These are phyloP conservation scores for Aaosphaeria arxii DNA, from an alignment of 2,329 filamentous ascomycete species.

Conservation along the genomic window DNA sequence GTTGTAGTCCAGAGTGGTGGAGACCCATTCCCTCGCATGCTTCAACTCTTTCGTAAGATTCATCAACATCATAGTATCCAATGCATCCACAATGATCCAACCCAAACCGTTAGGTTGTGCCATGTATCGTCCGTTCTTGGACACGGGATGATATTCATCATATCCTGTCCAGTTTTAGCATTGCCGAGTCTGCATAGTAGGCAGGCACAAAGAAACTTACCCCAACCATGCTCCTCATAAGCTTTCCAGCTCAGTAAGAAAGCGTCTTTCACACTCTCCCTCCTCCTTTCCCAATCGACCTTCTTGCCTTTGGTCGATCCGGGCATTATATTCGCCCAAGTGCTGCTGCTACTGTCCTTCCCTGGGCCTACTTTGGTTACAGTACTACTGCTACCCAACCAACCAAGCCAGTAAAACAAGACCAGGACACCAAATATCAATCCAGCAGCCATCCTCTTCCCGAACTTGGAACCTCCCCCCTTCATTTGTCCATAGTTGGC, in stretches of 20 bases:
- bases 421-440: slow-evolving; percentile 54
- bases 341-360: slow-evolving; percentile 20
- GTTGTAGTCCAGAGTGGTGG: slow-evolving; percentile 76
- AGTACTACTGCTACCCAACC: slow-evolving; percentile 23
- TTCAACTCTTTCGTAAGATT: slow-evolving; percentile 83
- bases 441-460: slow-evolving; percentile 59
- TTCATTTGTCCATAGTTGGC: slow-evolving; percentile 63
- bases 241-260: slow-evolving; percentile 91
- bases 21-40: slow-evolving; percentile 86
- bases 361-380: slow-evolving; percentile 21
- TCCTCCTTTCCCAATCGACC: slow-evolving; percentile 73
- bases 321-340: slow-evolving; percentile 33
- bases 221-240: slow-evolving; percentile 93
- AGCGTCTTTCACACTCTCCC: slow-evolving; percentile 80
- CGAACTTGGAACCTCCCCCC: slow-evolving; percentile 58
- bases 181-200: background rate
- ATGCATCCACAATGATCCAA: slow-evolving; percentile 95
- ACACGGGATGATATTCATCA: slow-evolving; percentile 83
- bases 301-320: slow-evolving; percentile 28
- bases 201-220: slow-evolving; percentile 50
- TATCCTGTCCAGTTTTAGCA: slow-evolving; percentile 45
- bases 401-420: slow-evolving; percentile 68
- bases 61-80: slow-evolving; percentile 98
- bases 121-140: slow-evolving; percentile 80
- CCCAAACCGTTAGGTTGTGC: slow-evolving; percentile 76